These are phyloP conservation scores for Furcasterigmium furcatum DNA, from an alignment of 2,329 filamentous ascomycete genomes.

Conservation along the genomic window DNA sequence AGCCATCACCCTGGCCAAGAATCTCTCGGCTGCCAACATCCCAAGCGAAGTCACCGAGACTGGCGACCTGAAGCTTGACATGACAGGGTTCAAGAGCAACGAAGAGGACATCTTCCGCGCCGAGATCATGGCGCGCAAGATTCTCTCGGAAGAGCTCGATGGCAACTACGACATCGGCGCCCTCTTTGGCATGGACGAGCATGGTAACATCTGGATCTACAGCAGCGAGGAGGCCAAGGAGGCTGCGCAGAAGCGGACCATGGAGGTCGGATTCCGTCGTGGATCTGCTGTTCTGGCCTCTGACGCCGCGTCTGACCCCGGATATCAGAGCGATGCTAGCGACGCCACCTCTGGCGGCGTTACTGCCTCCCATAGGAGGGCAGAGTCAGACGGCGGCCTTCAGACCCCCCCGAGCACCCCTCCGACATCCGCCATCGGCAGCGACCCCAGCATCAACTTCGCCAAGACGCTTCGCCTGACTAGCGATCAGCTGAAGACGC, in stretches of 20 bases:
- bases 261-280: constrained; percentile 28
- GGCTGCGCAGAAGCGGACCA: constrained; percentile 68
- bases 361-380: constrained; percentile 52
- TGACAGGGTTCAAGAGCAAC: constrained; percentile 93
- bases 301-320: constrained; percentile 89
- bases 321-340: constrained; percentile 90
- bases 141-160: constrained; percentile 87
- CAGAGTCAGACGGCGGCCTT: constrained; percentile 63
- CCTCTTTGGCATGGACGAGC: constrained; percentile 89
- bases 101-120: constrained; percentile 90
- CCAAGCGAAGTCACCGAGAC: constrained; percentile 88
- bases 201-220: constrained; percentile 99
- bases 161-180: constrained; percentile 96
- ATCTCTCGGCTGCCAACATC: constrained; percentile 86
- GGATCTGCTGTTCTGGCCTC: constrained; percentile 54
- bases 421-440: constrained; percentile 58
- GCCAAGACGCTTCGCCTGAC: constrained; percentile 95
- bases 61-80: constrained; percentile 95
- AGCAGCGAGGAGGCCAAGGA: constrained; percentile 96
- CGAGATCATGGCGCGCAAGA: constrained; percentile 89
- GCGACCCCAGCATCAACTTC: constrained; percentile 80
- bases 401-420: constrained; percentile 69
- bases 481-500: constrained; percentile 86
- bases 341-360: constrained; percentile 41
- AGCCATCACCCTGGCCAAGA: constrained; percentile 80